Evolutionary conservation across 2,329 filamentous ascomycete genomes (phyloP).

Genomic region (Didymella glomerata): DNA sequence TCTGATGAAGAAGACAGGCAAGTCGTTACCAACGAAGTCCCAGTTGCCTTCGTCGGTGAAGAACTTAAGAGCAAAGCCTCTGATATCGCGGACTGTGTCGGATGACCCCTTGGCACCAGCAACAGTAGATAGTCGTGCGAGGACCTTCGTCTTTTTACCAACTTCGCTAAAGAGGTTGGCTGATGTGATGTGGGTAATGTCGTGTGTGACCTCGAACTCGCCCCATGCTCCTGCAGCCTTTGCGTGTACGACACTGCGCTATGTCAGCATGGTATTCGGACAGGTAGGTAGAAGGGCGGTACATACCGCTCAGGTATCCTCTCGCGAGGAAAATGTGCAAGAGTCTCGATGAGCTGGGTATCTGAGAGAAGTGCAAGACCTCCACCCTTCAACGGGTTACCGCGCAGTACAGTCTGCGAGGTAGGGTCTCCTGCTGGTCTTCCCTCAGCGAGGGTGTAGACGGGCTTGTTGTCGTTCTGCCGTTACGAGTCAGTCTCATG

Average conservation of each 20-base stretch:
- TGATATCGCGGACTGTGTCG: slow-evolving; percentile 59
- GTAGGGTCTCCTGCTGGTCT: slow-evolving; percentile 9
- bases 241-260: neutral
- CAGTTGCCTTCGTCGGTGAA: slow-evolving; percentile 63
- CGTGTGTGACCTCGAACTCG: neutral
- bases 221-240: neutral
- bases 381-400: slow-evolving; percentile 31
- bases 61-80: slow-evolving; percentile 62
- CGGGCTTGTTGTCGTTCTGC: slow-evolving; percentile 5
- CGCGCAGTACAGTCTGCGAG: slow-evolving; percentile 10
- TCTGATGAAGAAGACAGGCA: slow-evolving; percentile 57
- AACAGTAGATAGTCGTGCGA: neutral
- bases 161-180: neutral
- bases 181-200: neutral
- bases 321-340: neutral
- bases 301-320: neutral
- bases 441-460: slow-evolving; percentile 13
- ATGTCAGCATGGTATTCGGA: neutral
- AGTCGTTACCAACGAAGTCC: slow-evolving; percentile 59
- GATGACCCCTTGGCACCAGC: slow-evolving; percentile 47
- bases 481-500: neutral
- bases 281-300: neutral
- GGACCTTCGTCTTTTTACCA: neutral
- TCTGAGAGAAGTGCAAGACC: slow-evolving; percentile 52
- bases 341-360: neutral